Evolutionary conservation across 352 stramenopile genomes (phyloP).

Genomic region (Phytophthora palmivora): DNA sequence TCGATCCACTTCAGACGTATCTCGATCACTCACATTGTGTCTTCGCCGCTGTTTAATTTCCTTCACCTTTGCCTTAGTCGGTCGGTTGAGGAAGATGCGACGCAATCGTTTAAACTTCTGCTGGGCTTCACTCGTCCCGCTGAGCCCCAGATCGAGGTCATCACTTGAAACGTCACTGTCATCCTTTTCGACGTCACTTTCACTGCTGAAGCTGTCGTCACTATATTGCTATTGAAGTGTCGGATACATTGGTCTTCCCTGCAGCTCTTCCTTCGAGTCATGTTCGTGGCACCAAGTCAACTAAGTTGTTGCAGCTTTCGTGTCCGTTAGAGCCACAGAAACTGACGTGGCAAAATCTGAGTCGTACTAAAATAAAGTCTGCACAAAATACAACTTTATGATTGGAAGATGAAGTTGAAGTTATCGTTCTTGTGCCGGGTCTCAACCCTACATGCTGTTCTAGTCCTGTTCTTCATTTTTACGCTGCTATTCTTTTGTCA

Average conservation of each 20-base stretch:
- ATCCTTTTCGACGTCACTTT: conserved; percentile 17
- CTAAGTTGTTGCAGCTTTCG: background rate
- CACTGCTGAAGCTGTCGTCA: conserved; percentile 28
- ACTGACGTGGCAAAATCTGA: conserved; percentile 12
- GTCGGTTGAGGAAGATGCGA: conserved; percentile 76
- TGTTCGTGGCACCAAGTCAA: conserved; percentile 8
- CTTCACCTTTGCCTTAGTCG: conserved; percentile 17
- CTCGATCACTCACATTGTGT: background rate
- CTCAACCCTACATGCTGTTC: too few species aligned
- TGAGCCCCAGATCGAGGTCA: conserved; percentile 23
- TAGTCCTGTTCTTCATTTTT: too few species aligned
- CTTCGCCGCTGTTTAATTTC: conserved; percentile 16
- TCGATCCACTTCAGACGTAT: background rate
- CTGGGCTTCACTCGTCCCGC: conserved; percentile 42
- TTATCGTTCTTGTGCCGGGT: conserved; percentile 28
- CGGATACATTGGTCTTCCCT: background rate
- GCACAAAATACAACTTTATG: conserved; percentile 6
- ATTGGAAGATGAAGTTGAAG: conserved; percentile 34
- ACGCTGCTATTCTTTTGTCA: conserved; percentile 1
- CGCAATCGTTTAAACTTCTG: conserved; percentile 62
- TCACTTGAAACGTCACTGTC: conserved; percentile 25
- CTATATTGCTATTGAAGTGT: conserved; percentile 22
- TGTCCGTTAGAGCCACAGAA: conserved; percentile 19
- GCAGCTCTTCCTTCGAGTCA: conserved; percentile 12
- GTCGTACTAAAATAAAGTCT: conserved; percentile 5